These are phyloP conservation scores for Arthroderma sp. DNA, from an alignment of 2,329 filamentous ascomycete genomes.

Conservation along the genomic window DNA sequence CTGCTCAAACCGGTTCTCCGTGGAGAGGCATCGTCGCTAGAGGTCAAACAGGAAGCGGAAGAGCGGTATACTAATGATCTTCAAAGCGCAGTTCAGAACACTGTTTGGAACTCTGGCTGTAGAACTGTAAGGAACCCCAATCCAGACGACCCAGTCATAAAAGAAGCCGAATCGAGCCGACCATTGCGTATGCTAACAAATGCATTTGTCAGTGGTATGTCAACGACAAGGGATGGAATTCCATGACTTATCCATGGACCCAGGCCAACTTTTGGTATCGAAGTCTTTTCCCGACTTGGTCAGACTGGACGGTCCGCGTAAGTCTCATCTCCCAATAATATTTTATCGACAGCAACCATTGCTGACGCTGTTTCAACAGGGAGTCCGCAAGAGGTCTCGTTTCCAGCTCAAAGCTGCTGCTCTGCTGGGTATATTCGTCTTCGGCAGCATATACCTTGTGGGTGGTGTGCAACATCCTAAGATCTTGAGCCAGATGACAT, in stretches of 20 bases:
- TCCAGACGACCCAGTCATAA: background rate
- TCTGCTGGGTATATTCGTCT: too few relatives aligned
- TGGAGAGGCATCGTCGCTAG: constrained; percentile 30
- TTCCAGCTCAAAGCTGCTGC: too few relatives aligned
- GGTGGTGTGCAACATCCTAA: too few relatives aligned
- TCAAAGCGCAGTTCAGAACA: constrained; percentile 31
- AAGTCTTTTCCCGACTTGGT: constrained; percentile 17
- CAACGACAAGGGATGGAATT: constrained; percentile 17
- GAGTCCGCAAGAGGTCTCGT: too few relatives aligned
- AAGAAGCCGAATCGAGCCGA: background rate
- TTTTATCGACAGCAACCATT: too few relatives aligned
- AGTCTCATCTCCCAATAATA: too few relatives aligned
- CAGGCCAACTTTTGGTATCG: constrained; percentile 18
- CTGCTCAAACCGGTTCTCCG: constrained; percentile 41
- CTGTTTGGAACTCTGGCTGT: constrained; percentile 34
- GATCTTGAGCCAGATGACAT: too few relatives aligned
- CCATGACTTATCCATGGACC: constrained; percentile 18
- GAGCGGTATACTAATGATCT: constrained; percentile 32
- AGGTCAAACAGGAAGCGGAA: constrained; percentile 36
- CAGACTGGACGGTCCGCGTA: constrained; percentile 15
- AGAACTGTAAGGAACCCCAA: constrained; percentile 7
- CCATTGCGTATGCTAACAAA: background rate
- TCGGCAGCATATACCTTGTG: too few relatives aligned
- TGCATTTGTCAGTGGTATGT: constrained; percentile 13
- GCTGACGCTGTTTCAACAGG: too few relatives aligned